Conservation (phyloP, 495 filamentous ascomycete species). For the Daldinia vernicosa region DNA sequence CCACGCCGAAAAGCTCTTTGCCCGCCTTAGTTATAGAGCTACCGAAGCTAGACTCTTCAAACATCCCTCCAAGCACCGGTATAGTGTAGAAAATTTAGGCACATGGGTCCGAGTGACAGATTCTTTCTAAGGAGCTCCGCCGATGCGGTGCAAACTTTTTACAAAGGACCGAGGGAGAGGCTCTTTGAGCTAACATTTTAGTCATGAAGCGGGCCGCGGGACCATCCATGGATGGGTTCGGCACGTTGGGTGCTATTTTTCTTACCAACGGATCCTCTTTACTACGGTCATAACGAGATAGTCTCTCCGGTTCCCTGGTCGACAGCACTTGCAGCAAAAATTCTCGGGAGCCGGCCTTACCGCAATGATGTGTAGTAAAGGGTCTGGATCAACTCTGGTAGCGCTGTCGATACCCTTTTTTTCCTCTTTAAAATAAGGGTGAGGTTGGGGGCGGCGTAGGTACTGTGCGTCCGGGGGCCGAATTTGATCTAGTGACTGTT, state of each 20-base stretch:
- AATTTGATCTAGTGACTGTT: neutral
- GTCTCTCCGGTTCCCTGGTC: slow-evolving; percentile 34
- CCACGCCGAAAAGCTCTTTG: slow-evolving; percentile 12
- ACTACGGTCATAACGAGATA: slow-evolving; percentile 24
- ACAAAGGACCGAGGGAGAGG: slow-evolving; percentile 16
- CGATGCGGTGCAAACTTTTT: slow-evolving; percentile 38
- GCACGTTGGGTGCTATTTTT: slow-evolving; percentile 18
- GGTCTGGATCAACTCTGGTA: slow-evolving; percentile 8
- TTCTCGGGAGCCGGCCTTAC: slow-evolving; percentile 20
- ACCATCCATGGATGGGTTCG: slow-evolving; percentile 28
- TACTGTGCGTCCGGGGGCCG: slow-evolving; percentile 2
- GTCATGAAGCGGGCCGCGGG: slow-evolving; percentile 39
- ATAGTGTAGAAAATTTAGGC: slow-evolving; percentile 17
- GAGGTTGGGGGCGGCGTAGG: slow-evolving; percentile 9
- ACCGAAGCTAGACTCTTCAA: slow-evolving; percentile 24
- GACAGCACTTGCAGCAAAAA: slow-evolving; percentile 25
- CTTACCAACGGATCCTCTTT: slow-evolving; percentile 22
- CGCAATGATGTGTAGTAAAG: slow-evolving; percentile 4
- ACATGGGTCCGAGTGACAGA: slow-evolving; percentile 18
- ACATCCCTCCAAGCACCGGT: slow-evolving; percentile 17
- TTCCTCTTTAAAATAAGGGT: neutral
- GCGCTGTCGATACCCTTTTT: slow-evolving; percentile 6
- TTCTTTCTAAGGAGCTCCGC: slow-evolving; percentile 22
- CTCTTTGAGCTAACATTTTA: slow-evolving; percentile 23
- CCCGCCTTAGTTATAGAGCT: slow-evolving; percentile 19